These are phyloP conservation scores for Podospora sp. DNA, from an alignment of 495 filamentous ascomycete species.

Conservation along the genomic window DNA sequence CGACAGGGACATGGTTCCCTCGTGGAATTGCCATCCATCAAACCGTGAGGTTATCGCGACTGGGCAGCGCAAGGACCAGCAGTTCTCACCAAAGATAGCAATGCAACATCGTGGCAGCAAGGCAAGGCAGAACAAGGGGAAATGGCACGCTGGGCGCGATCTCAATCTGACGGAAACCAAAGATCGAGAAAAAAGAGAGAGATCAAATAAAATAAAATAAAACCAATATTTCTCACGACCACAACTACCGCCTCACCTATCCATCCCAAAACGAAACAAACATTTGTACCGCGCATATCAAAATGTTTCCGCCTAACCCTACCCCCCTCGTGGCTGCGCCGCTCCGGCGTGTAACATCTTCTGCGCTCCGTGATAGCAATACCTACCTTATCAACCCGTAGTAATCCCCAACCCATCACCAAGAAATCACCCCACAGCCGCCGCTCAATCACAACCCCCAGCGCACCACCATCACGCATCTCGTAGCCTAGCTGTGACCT, in stretches of 20 bases:
- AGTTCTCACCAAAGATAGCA: neutral
- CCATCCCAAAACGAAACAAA: neutral
- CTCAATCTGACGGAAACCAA: neutral
- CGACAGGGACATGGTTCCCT: neutral
- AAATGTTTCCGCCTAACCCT: neutral
- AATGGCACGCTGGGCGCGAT: neutral
- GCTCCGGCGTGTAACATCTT: no score
- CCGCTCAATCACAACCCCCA: neutral
- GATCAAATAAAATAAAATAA: conserved; percentile 1
- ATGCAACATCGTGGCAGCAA: neutral
- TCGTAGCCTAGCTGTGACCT: neutral
- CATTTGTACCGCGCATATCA: neutral
- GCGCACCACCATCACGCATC: neutral
- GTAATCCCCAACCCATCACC: neutral
- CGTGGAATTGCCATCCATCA: neutral
- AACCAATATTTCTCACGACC: neutral
- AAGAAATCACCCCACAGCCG: neutral
- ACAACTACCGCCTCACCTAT: neutral
- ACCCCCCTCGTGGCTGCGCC: neutral
- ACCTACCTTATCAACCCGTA: no score
- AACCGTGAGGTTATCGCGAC: neutral
- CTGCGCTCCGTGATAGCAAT: no score
- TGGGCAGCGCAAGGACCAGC: neutral
- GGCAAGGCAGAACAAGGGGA: neutral
- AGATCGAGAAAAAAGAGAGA: neutral